Evolutionary conservation across 202 grass and related monocot species (phyloP), one percentile per base, ranked within the genome.

Genomic region (Setaria viridis): DNA sequence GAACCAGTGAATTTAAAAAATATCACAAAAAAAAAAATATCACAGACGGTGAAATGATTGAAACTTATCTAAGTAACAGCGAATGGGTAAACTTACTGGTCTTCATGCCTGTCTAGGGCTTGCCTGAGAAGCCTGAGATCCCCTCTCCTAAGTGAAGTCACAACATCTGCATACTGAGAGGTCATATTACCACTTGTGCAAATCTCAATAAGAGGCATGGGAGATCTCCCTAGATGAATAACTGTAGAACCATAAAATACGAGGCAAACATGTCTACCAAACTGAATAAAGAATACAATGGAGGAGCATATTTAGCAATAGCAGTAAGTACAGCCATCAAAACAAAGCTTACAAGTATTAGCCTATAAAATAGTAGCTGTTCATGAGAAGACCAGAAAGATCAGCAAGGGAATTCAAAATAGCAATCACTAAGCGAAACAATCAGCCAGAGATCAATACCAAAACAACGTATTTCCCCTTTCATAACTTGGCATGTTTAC

Each of bases 81-180:
- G 5, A 77, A 58, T 12, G 74, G 72, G 13, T 79, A 45, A 70
- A 84, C 90, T 85, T 87, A 99, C 97, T 86, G 92, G 84, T 93
- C 90, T 91, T 99, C 97, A 76, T 97, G 87, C 49, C 86, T 91
- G 82, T 80, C 88, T 51, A 99, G 85, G 70, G 97, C 94, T 75
- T 87, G 86, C 71, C 94, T 93, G 7, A 97, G 87, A 58, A 99
- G 87, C 88, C 92, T 96, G 13, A 99, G 85, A 89, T 99, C 97
- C 67, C 97, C 94, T 66, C 80, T 97, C 83, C 85, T 94, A 34
- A 99, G 77, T 71, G 94, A 88, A 64, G 87, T 91, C 77, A 97
- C 86, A 81, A 97, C 82, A 82, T 93, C 94, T 88, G 83, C 85
- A 84, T 99, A 99, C 97, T 99, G 89, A 83, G 89, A 89, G 37